Base-by-base conservation (phyloP, 1,284 basidiomycete genomes). In the Flammula alnicola region DNA sequence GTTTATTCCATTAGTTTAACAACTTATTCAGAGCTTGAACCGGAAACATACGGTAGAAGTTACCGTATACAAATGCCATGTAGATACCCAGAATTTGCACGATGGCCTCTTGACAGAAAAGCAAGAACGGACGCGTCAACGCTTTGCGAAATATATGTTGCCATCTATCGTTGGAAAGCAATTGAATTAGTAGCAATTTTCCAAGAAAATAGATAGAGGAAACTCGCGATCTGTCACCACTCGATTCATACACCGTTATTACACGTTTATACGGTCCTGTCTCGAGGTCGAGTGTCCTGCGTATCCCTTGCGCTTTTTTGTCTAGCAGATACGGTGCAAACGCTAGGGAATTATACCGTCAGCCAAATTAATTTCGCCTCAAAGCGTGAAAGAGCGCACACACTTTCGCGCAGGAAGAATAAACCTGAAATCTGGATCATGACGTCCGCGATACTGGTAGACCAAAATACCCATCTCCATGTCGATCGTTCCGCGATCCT, bases 381-480 rank as follows among this genome's bases (percentile, higher is more conserved):
- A 41, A 41, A 12, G n/a, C n/a, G n/a, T n/a, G n/a, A n/a, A n/a
- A n/a, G n/a, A n/a, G n/a, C n/a, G n/a, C n/a, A 64, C 74, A 26
- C 46, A 86, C 84, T 88, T 73, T 91, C 88, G 62, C 73, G 76
- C 2, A 88, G 70, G 47, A 73, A 77, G 41, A 86, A 68, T 0
- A 87, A 31, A 3, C 88, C 86, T 11, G 79, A 51, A 0, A 79
- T 27, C 56, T 83, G 78, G 8, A 86, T 63, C 4, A 64, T 49
- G 0, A 71, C 78, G 47, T 80, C 77, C 0, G 75, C 70, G 31
- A 85, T 80, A 19, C 71, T 78, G 2, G 82, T 83, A 1, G 81
- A 77, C 76, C 79, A 83, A 63, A 88, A 89, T 32, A 85, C 83
- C 84, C 79, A 85, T 65, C 78, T 74, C 83, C 78, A 86, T 3